A percentile compares a stretch with the other conserved stretches of the same genome.
These are phyloP conservation scores for Starmerella riodocensis DNA, from an alignment of 805 yeast genomes.

Conservation along the genomic window DNA sequence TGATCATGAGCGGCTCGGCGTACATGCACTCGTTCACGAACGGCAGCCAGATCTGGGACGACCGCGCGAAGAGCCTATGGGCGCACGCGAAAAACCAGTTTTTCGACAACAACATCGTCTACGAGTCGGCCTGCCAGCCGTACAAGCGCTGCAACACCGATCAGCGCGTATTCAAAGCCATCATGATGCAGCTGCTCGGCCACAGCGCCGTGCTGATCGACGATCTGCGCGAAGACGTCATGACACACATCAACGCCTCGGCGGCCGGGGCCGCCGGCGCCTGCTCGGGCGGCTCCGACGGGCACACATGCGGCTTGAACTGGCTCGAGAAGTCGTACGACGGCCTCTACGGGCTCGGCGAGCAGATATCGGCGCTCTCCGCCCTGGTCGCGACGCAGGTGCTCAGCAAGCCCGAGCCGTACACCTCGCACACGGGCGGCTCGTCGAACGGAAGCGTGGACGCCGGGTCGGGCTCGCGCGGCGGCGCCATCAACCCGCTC, in stretches of 20 bases:
- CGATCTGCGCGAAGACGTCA: conserved; percentile 36
- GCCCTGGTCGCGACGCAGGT: conserved; percentile 37
- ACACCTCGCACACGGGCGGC: conserved; percentile 53
- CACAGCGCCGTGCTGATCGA: conserved; percentile 51
- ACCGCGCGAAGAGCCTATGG: conserved; percentile 39
- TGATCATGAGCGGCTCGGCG: conserved; percentile 56
- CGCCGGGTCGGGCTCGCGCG: conserved; percentile 41
- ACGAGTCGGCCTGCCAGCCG: conserved; percentile 60
- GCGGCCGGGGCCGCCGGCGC: conserved; percentile 63
- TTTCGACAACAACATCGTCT: conserved; percentile 46
- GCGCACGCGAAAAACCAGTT: conserved; percentile 32
- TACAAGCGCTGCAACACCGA: conserved; percentile 46
- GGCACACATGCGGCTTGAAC: conserved; percentile 66
- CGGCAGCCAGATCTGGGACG: conserved; percentile 44
- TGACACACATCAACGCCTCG: conserved; percentile 36
- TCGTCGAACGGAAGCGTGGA: conserved; percentile 52
- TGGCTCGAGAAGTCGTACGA: conserved; percentile 58
- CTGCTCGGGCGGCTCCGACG: conserved; percentile 71
- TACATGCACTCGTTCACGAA: conserved; percentile 50
- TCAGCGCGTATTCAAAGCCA: conserved; percentile 64
- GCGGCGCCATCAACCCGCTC: conserved; percentile 13
- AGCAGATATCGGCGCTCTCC: conserved; percentile 70
- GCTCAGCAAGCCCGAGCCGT: conserved; percentile 39
- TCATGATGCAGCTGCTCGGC: conserved; percentile 51
- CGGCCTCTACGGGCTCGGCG: conserved; percentile 63